These are phyloP conservation scores for Tricholoma matsutake DNA, from an alignment of 768 basidiomycete species.

Conservation along the genomic window DNA sequence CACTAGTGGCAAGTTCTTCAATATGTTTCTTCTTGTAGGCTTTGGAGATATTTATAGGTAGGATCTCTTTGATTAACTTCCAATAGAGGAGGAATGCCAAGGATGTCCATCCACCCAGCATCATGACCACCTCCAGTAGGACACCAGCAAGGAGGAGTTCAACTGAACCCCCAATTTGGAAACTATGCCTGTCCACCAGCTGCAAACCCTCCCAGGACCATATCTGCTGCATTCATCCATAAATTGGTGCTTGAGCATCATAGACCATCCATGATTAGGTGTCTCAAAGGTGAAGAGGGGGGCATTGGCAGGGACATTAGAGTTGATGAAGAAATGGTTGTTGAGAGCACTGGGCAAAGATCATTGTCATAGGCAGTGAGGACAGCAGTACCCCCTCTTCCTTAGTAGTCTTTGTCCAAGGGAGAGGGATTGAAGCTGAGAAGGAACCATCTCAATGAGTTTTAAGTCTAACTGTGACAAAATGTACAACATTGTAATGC, in stretches of 20 bases:
- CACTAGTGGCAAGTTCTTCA: neutral
- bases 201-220: slow-evolving; percentile 6
- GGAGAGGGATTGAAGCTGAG: slow-evolving; percentile 23
- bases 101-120: slow-evolving; percentile 30
- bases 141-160: slow-evolving; percentile 18
- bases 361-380: slow-evolving; percentile 11
- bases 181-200: slow-evolving; percentile 18
- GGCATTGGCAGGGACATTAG: neutral
- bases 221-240: neutral
- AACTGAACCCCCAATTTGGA: slow-evolving; percentile 32
- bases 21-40: neutral
- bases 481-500: slow-evolving; percentile 11
- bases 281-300: slow-evolving; percentile 14
- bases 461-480: neutral
- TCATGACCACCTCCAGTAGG: slow-evolving; percentile 27
- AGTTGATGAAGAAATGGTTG: slow-evolving; percentile 20
- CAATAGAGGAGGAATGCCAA: slow-evolving; percentile 33
- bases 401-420: slow-evolving; percentile 31
- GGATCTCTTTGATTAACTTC: slow-evolving; percentile 17
- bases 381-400: slow-evolving; percentile 11
- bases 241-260: neutral
- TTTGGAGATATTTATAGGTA: neutral
- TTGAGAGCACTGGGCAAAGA: slow-evolving; percentile 18
- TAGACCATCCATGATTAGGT: neutral
- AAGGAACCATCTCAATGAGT: neutral